Evolutionary conservation across 2,329 filamentous ascomycete species (phyloP).

Genomic region (Davidsoniella neocaledoniae): DNA sequence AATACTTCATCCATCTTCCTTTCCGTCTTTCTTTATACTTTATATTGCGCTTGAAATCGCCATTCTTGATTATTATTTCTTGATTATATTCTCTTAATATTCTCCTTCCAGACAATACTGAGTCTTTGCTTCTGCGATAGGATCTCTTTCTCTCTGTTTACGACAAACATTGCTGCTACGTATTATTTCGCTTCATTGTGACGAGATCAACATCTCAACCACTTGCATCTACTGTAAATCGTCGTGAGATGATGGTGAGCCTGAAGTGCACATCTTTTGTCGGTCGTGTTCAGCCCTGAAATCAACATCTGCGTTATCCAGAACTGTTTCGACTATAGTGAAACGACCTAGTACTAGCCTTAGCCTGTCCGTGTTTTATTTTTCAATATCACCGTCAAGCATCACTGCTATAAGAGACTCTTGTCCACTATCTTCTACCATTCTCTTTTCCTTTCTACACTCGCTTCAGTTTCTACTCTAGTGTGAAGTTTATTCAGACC

Average conservation of each 20-base stretch:
- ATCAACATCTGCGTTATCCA: too few species aligned
- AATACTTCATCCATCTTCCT: background rate
- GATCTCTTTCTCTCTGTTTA: background rate
- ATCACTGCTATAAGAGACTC: too few species aligned
- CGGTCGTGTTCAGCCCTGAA: slow-evolving; percentile 11
- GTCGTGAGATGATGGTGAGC: slow-evolving; percentile 7
- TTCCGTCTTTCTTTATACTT: background rate
- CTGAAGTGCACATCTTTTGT: slow-evolving; percentile 6
- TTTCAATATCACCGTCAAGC: too few species aligned
- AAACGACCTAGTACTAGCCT: too few species aligned
- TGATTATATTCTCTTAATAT: background rate
- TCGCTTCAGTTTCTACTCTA: too few species aligned
- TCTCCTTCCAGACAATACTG: background rate
- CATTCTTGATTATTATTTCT: background rate
- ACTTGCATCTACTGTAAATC: background rate
- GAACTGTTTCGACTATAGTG: too few species aligned
- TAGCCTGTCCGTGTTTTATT: too few species aligned
- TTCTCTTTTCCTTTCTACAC: background rate
- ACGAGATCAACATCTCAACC: too few species aligned
- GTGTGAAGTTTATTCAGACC: too few species aligned
- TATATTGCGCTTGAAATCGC: background rate
- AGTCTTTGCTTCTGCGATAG: background rate
- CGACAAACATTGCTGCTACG: background rate
- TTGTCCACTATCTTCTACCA: background rate
- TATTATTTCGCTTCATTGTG: background rate